Base-by-base conservation (phyloP, 2,329 filamentous ascomycete genomes). In the Ascochyta rabiei region DNA sequence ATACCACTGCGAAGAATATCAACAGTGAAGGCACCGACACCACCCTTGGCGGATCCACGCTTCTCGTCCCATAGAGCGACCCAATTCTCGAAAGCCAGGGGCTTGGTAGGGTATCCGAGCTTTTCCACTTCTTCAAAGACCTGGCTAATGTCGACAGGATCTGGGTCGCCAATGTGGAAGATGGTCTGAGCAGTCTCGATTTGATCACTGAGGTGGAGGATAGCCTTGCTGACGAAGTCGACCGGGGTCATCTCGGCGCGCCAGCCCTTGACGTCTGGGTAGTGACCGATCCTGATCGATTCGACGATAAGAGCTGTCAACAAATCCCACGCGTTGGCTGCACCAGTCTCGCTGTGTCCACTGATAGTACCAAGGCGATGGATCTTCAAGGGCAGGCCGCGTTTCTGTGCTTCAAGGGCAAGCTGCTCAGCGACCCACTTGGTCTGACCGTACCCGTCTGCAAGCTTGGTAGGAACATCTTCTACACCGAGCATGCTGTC, bases 381-480 rank as follows among this genome's bases (percentile, higher is more conserved):
- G 34, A 92, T 87, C 64, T 85, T 84, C 24, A 89, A 86, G 0
- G 88, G 88, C 28, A 92, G 77, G 9, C 89, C 89, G 33, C 89
- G 84, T 23, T 83, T 82, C 23, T 82, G 83, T 9, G 89, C 89
- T 67, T 91, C 87, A 10, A 85, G 79, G 8, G 90, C 86, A 3
- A 92, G 85, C 70, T 89, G 86, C 70, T 92, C 89, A 2, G 89
- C 89, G 26, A 90, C 89, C 89, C 89, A 92, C 69, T 92, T 92
- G 0, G 89, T 90, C 73, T 91, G 89, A 0, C 89, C 88, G 59
- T 92, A 92, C 1, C 89, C 89, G 65, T 91, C 89, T 1, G 83
- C 76, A 5, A 92, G 78, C 70, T 88, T 88, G 38, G 80, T 83
- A 0, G 88, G 86, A 1, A 92, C 89, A 41, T 87, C 84, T 12